Percentiles rank a stretch among this genome's conserved stretches.
Conservation (phyloP, 2,329 filamentous ascomycete species). For the Rutstroemia sp. region DNA sequence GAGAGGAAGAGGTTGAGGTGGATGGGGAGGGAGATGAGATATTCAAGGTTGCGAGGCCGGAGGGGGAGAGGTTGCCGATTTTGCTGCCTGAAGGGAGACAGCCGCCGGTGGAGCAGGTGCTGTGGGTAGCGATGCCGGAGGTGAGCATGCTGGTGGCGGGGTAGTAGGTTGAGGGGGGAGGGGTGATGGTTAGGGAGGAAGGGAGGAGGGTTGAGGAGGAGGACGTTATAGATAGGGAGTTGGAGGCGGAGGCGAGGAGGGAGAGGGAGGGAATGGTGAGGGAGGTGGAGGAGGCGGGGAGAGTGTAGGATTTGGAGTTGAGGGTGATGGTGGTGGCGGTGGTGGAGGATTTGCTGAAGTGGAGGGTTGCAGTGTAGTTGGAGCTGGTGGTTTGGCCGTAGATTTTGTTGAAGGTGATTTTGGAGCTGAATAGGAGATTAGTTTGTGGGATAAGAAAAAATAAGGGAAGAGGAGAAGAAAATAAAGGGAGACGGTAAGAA, state of each 20-base stretch:
- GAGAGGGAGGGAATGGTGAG: slow-evolving; percentile 11
- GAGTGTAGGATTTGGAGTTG: slow-evolving; percentile 9
- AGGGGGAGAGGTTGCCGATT: slow-evolving; percentile 15
- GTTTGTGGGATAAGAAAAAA: background rate
- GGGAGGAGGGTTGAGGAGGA: slow-evolving; percentile 5
- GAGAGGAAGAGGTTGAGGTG: background rate
- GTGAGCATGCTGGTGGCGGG: slow-evolving; percentile 49
- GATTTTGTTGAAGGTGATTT: slow-evolving; percentile 15
- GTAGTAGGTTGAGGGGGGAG: slow-evolving; percentile 30
- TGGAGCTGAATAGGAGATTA: slow-evolving; percentile 9
- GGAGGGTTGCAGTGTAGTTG: slow-evolving; percentile 15
- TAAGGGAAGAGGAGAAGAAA: too few species aligned
- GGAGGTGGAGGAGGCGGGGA: slow-evolving; percentile 7
- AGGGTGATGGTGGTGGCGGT: slow-evolving; percentile 12
- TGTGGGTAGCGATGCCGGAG: slow-evolving; percentile 31
- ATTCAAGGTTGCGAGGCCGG: slow-evolving; percentile 10
- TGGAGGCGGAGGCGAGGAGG: slow-evolving; percentile 9
- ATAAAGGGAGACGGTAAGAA: background rate
- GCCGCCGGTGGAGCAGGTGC: slow-evolving; percentile 14
- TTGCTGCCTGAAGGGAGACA: slow-evolving; percentile 22
- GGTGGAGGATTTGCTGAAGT: slow-evolving; percentile 8
- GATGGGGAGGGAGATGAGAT: slow-evolving; percentile 9
- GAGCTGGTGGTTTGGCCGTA: slow-evolving; percentile 19
- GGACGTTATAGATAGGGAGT: slow-evolving; percentile 5
- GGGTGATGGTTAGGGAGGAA: slow-evolving; percentile 10